A percentile compares a stretch with the other conserved stretches of the same genome.
Evolutionary conservation across 768 basidiomycete species (phyloP).

Genomic region (Boletus reticulatus): DNA sequence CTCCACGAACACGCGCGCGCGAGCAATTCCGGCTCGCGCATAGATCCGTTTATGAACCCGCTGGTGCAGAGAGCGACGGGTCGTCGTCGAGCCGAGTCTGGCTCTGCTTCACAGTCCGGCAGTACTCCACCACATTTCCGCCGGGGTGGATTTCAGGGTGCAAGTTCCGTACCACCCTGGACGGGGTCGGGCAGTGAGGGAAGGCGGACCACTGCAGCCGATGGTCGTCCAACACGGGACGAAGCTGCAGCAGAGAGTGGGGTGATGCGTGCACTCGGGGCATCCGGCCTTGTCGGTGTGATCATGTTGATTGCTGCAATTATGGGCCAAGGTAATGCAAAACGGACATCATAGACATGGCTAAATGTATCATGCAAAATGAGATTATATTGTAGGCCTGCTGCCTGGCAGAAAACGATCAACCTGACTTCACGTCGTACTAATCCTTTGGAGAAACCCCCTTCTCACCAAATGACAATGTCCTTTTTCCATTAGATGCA

Average conservation of each 20-base stretch:
- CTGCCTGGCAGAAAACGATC: too few species aligned
- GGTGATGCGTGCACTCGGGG: slow-evolving; percentile 24
- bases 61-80: slow-evolving; percentile 30
- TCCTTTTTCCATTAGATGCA: too few species aligned
- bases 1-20: slow-evolving; percentile 7
- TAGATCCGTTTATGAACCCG: slow-evolving; percentile 25
- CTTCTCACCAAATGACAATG: too few species aligned
- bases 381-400: too few species aligned
- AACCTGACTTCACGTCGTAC: too few species aligned
- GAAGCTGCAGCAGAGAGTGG: slow-evolving; percentile 25
- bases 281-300: slow-evolving; percentile 26
- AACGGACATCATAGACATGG: slow-evolving; percentile 11
- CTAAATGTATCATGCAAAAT: background rate
- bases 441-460: too few species aligned
- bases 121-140: background rate
- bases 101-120: background rate
- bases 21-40: slow-evolving; percentile 1
- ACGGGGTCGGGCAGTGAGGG: background rate
- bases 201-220: background rate
- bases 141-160: slow-evolving; percentile 2
- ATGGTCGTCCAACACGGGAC: slow-evolving; percentile 18
- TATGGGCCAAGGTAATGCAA: slow-evolving; percentile 7
- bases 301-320: slow-evolving; percentile 26
- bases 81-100: slow-evolving; percentile 1
- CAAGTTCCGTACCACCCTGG: slow-evolving; percentile 3